Conservation (phyloP, 2,329 filamentous ascomycete genomes). For the Rhynchosporium agropyri region DNA sequence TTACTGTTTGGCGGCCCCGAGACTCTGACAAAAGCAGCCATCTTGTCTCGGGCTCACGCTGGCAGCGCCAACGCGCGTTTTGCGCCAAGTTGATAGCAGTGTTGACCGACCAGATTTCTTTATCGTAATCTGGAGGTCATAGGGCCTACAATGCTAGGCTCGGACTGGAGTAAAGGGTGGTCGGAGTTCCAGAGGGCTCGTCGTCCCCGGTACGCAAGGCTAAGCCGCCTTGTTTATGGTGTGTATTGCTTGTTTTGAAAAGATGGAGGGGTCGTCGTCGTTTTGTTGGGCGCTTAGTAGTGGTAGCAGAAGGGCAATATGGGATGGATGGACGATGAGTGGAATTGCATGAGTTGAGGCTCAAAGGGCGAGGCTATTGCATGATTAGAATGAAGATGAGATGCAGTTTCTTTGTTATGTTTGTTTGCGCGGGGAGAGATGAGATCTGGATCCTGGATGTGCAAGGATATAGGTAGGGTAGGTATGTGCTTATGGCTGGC, state of each 20-base stretch:
- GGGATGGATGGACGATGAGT: background rate
- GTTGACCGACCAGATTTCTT: slow-evolving; percentile 31
- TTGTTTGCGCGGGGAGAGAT: slow-evolving; percentile 13
- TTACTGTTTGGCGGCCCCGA: slow-evolving; percentile 96
- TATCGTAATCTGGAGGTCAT: slow-evolving; percentile 31
- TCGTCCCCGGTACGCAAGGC: slow-evolving; percentile 40
- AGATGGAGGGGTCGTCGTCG: slow-evolving; percentile 7
- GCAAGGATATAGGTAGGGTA: slow-evolving; percentile 2
- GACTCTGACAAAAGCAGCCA: slow-evolving; percentile 88
- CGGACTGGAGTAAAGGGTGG: slow-evolving; percentile 13
- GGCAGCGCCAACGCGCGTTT: slow-evolving; percentile 38
- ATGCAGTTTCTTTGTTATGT: background rate
- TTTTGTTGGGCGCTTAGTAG: slow-evolving; percentile 2
- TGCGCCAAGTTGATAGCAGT: slow-evolving; percentile 36
- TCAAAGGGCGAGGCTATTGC: slow-evolving; percentile 6
- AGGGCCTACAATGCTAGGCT: slow-evolving; percentile 14
- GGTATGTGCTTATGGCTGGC: slow-evolving; percentile 18
- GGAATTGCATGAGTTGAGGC: slow-evolving; percentile 9
- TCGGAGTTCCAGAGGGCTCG: slow-evolving; percentile 17
- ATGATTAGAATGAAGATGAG: background rate
- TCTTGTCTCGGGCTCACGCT: slow-evolving; percentile 46
- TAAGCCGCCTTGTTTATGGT: slow-evolving; percentile 29
- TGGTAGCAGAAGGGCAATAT: background rate
- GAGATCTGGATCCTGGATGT: background rate
- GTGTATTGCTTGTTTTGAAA: background rate